Conservation (phyloP, 2,329 filamentous ascomycete species). For the Aspergillus vadensis region DNA sequence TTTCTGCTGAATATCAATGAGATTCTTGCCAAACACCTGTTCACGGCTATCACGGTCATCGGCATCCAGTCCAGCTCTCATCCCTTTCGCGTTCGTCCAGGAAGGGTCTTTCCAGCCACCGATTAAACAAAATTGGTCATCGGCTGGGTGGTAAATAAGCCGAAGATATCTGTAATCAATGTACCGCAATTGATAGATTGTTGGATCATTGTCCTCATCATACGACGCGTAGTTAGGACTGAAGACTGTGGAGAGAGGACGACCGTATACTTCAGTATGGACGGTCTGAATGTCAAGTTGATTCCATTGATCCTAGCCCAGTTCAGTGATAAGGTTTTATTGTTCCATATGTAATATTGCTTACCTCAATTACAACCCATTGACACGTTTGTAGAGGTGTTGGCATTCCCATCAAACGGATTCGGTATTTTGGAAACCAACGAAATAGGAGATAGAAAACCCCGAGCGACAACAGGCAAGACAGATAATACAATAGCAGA, state of each 20-base stretch:
- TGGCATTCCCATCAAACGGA: slow-evolving; percentile 70
- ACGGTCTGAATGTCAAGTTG: slow-evolving; percentile 81
- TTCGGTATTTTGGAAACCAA: slow-evolving; percentile 87
- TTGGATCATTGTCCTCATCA: slow-evolving; percentile 72
- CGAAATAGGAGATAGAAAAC: slow-evolving; percentile 80
- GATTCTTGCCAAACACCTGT: slow-evolving; percentile 82
- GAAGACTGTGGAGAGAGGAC: slow-evolving; percentile 64
- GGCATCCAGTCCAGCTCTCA: slow-evolving; percentile 79
- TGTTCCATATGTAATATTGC: slow-evolving; percentile 25
- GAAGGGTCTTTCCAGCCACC: slow-evolving; percentile 92
- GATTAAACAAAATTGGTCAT: slow-evolving; percentile 83
- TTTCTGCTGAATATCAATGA: slow-evolving; percentile 93
- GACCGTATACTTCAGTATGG: slow-evolving; percentile 59
- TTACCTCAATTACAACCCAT: slow-evolving; percentile 88
- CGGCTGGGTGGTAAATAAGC: slow-evolving; percentile 84
- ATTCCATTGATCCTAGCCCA: slow-evolving; percentile 81
- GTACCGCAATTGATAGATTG: slow-evolving; percentile 72
- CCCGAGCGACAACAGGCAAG: slow-evolving; percentile 74
- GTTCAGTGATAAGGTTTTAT: slow-evolving; percentile 28
- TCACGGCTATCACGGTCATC: slow-evolving; percentile 85
- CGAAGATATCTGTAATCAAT: slow-evolving; percentile 93
- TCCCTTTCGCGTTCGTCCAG: slow-evolving; percentile 76
- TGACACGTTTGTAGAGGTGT: slow-evolving; percentile 72
- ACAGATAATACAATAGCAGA: slow-evolving; percentile 65
- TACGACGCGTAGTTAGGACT: slow-evolving; percentile 56